Evolutionary conservation across 768 basidiomycete species (phyloP).

Genomic region (Lactifluus piperatus): DNA sequence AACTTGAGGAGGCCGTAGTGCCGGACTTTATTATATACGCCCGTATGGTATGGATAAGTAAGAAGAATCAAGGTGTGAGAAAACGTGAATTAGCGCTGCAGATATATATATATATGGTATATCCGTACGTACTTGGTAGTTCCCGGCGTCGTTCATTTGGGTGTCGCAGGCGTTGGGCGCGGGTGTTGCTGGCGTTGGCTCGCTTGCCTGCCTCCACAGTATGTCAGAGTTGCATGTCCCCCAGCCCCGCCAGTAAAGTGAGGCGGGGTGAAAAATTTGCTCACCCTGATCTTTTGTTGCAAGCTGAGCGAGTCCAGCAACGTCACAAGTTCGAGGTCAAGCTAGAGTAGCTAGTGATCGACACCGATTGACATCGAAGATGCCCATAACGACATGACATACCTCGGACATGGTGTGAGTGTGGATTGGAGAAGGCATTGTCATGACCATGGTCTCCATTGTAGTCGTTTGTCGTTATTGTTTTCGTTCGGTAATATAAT

Average conservation of each 20-base stretch:
- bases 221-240: constrained; percentile 1
- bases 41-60: too few relatives aligned
- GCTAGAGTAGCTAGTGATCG: not conserved
- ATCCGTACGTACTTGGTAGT: constrained; percentile 8
- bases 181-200: constrained; percentile 2
- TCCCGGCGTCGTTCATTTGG: constrained; percentile 20
- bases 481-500: not conserved
- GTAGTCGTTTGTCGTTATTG: not conserved
- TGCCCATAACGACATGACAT: not conserved
- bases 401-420: constrained; percentile 16
- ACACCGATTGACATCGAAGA: not conserved
- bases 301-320: constrained; percentile 18
- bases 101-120: too few relatives aligned
- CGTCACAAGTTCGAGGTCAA: constrained; percentile 17
- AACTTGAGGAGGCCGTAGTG: constrained; percentile 20
- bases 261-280: not conserved
- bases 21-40: too few relatives aligned
- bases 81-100: too few relatives aligned
- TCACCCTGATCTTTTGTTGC: constrained; percentile 18
- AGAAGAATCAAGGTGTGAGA: not conserved
- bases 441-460: constrained; percentile 19
- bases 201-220: constrained; percentile 20
- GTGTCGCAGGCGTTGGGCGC: constrained; percentile 14
- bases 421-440: constrained; percentile 15
- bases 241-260: not conserved